Percentiles rank a stretch among this genome's conserved stretches.
phyloP scores from a whole-genome alignment of 1,284 basidiomycete species.

The Malassezia restricta region DNA sequence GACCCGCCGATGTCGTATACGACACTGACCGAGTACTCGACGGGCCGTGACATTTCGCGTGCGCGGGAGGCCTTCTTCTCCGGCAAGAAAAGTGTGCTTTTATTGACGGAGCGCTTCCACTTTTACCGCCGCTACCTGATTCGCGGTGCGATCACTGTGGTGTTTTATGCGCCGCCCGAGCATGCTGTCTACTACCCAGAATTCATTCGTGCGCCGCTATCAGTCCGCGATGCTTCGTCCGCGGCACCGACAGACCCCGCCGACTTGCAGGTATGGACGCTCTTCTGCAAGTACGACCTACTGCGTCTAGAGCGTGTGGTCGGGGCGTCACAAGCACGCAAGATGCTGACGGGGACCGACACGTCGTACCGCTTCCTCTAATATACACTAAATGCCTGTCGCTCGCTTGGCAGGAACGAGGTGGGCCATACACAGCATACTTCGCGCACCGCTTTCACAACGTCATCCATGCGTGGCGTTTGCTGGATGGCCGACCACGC shows the following conservation, averaged over 20 bases:
- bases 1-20: constrained; percentile 55
- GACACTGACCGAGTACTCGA: constrained; percentile 87
- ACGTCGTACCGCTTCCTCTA: constrained; percentile 26
- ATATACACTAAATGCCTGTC: not conserved
- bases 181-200: constrained; percentile 86
- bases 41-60: constrained; percentile 80
- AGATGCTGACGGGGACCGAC: constrained; percentile 29
- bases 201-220: constrained; percentile 70
- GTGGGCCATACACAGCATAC: no score
- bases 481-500: no score
- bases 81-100: constrained; percentile 70
- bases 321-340: constrained; percentile 41
- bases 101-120: constrained; percentile 92
- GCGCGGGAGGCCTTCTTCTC: constrained; percentile 85
- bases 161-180: constrained; percentile 84
- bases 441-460: not conserved
- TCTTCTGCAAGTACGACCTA: constrained; percentile 79
- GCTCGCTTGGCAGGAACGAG: not conserved
- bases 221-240: constrained; percentile 41
- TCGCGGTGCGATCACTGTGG: constrained; percentile 72
- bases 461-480: not conserved
- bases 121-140: constrained; percentile 69
- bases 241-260: constrained; percentile 50
- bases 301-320: constrained; percentile 71
- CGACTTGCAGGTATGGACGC: constrained; percentile 54